Evolutionary conservation across 192 early-diverging fungal species (phyloP).

Genomic region (Backusella macrospora): DNA sequence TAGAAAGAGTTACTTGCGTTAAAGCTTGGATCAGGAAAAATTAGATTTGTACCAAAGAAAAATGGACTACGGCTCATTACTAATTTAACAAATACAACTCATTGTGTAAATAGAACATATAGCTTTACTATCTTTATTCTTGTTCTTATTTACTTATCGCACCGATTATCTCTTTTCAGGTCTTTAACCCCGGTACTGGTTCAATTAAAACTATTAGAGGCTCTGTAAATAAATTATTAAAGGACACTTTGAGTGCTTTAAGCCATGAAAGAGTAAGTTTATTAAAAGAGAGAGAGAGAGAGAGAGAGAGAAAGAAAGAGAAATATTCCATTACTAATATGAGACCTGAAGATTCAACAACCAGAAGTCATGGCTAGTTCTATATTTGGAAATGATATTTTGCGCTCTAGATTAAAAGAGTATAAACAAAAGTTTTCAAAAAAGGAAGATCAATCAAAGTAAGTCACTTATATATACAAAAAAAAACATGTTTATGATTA

Average conservation of each 20-base stretch:
- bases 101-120: not conserved
- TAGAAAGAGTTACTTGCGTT: not conserved
- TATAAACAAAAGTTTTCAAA: not conserved
- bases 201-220: not conserved
- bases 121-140: not conserved
- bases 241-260: not conserved
- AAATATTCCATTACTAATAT: not conserved
- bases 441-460: not conserved
- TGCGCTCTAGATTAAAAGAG: not conserved
- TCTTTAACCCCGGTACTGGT: not conserved
- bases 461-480: not conserved
- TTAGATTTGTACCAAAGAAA: not conserved
- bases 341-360: not conserved
- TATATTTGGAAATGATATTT: not conserved
- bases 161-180: not conserved
- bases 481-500: not conserved
- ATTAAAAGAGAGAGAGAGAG: not conserved
- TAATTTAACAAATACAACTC: not conserved
- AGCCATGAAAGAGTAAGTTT: not conserved
- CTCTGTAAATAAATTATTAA: not conserved
- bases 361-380: not conserved
- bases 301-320: not conserved
- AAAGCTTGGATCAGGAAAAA: not conserved
- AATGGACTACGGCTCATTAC: not conserved
- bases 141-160: no score